Base-by-base conservation (phyloP, 345 rosid species). In the Hibiscus tridactylites region DNA sequence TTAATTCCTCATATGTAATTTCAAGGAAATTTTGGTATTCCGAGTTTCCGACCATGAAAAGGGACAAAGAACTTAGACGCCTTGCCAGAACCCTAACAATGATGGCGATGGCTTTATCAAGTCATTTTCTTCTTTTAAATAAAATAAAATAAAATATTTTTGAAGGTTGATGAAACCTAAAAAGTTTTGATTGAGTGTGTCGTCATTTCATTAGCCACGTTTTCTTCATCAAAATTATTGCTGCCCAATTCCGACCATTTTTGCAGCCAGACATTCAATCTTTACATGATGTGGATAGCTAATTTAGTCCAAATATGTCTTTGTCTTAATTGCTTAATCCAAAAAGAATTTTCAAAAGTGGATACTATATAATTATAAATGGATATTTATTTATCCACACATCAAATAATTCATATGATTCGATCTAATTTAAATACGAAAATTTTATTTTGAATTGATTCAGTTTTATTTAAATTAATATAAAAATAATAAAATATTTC, bases 121-220 rank as follows among this genome's bases (percentile, higher is more conserved):
- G 66, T 67, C 79, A 1, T 17, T 75, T 65, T 75, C 77, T 6
- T 42, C 21, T 15, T 50, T 50, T 37, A 37, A 47, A 47, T 3
- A 50, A 50, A 15, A 50, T 13, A 1, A 13, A 50, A 49, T 4
- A 76, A 28, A 79, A 73, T 73, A 8, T 6, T 75, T 75, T 62
- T 74, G 68, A 74, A 73, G 77, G 65, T 72, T 72, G 79, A 5
- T 39, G 44, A 10, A 44, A 9, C 12, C 75, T 46, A 7, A n/a
- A 68, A 61, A 5, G 16, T n/a, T 68, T 67, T 28, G 10, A 11
- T 13, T 4, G 71, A 13, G 42, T 67, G 9, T 28, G 57, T 73
- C 56, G 80, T 77, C 76, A 73, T 56, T 35, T 77, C 76, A 73
- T 56, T 35, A n/a, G 49, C 73, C 80, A 53, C 57, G 52, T 68